These are phyloP conservation scores for Pseudocercospora fuligena DNA, from an alignment of 2,329 filamentous ascomycete species.

Conservation along the genomic window DNA sequence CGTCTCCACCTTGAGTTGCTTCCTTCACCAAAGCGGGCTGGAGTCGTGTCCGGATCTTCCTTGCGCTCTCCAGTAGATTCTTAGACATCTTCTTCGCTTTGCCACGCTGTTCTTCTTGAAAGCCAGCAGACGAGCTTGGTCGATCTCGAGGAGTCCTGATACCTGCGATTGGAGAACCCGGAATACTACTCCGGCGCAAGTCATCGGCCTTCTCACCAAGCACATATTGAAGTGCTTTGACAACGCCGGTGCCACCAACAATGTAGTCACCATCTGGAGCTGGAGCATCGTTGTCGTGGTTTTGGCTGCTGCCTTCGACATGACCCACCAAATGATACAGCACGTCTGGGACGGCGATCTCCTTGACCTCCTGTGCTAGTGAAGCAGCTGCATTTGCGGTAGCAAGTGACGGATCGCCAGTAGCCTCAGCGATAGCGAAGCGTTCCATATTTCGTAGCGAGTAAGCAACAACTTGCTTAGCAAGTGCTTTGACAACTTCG, in stretches of 20 bases:
- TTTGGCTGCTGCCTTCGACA: conserved; percentile 56
- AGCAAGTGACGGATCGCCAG: conserved; percentile 38
- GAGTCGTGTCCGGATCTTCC: conserved; percentile 82
- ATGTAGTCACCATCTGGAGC: conserved; percentile 93
- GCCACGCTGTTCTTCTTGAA: conserved; percentile 45
- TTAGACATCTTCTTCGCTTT: conserved; percentile 94
- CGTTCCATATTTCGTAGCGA: conserved; percentile 89
- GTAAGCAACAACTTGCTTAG: conserved; percentile 93
- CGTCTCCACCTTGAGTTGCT: conserved; percentile 66
- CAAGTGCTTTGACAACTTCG: conserved; percentile 88
- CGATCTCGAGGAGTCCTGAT: conserved; percentile 47
- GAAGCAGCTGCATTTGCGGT: conserved; percentile 53
- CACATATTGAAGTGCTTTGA: conserved; percentile 90
- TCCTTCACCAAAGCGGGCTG: conserved; percentile 83
- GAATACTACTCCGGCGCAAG: conserved; percentile 44
- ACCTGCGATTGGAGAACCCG: conserved; percentile 46
- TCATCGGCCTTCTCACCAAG: conserved; percentile 74
- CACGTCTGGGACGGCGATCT: conserved; percentile 76
- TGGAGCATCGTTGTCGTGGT: conserved; percentile 66
- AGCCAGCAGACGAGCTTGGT: conserved; percentile 34
- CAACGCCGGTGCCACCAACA: conserved; percentile 91
- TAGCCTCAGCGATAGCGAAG: conserved; percentile 69
- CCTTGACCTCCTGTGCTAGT: conserved; percentile 53
- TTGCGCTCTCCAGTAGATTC: conserved; percentile 81
- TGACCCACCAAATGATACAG: conserved; percentile 85